Percentiles rank a stretch among this genome's conserved stretches.
phyloP scores from a whole-genome alignment of 2,329 filamentous ascomycete species.

The Setomelanomma holmii region DNA sequence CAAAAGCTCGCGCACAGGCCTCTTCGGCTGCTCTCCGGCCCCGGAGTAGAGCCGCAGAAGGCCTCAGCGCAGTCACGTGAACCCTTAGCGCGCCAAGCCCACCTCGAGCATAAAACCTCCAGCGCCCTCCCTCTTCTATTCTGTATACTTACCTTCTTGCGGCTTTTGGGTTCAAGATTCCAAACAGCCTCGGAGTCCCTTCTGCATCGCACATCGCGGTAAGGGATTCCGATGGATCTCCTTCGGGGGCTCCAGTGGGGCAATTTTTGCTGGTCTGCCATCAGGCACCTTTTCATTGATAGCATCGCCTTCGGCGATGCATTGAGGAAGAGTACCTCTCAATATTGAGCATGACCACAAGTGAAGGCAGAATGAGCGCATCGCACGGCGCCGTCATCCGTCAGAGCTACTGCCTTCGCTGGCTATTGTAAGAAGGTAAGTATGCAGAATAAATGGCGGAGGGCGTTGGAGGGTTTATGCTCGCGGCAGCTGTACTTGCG shows the following conservation, averaged over 20 bases:
- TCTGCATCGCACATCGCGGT: slow-evolving; percentile 48
- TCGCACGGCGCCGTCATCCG: too few relatives aligned
- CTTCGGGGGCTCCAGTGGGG: slow-evolving; percentile 41
- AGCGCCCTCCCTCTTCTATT: not conserved
- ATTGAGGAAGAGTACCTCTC: not conserved
- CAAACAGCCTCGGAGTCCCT: slow-evolving; percentile 31
- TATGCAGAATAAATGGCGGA: not conserved
- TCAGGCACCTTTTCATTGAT: slow-evolving; percentile 47
- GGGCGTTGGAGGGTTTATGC: slow-evolving; percentile 2
- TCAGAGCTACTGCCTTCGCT: too few relatives aligned
- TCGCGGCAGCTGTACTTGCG: too few relatives aligned
- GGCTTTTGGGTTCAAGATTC: slow-evolving; percentile 36
- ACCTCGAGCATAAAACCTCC: slow-evolving; percentile 1
- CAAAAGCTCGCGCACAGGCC: not conserved
- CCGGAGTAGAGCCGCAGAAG: not conserved
- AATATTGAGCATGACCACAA: not conserved
- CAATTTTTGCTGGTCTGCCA: slow-evolving; percentile 33
- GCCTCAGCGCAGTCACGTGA: not conserved
- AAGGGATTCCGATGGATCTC: slow-evolving; percentile 36
- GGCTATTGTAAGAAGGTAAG: slow-evolving; percentile 41
- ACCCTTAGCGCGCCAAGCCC: not conserved
- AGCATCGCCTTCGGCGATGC: slow-evolving; percentile 18
- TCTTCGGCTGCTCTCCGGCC: not conserved
- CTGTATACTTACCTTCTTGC: slow-evolving; percentile 34
- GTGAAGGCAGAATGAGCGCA: too few relatives aligned